Evolutionary conservation across 1,284 basidiomycete species (phyloP), one percentile per base, ranked within the genome.

Genomic region (Rhodofomes roseus): DNA sequence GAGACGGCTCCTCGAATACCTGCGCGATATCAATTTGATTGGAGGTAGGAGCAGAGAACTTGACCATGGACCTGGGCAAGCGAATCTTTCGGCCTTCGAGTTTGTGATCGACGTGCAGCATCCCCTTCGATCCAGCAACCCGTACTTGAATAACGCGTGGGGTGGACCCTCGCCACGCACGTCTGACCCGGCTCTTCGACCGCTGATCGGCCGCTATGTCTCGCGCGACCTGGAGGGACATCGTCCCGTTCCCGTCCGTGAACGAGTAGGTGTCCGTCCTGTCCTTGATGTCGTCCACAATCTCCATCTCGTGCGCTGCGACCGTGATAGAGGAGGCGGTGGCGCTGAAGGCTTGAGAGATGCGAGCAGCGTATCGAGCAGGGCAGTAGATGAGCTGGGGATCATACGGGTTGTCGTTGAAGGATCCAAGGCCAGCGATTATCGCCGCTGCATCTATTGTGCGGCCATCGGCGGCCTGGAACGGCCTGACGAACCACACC

Each of bases 291-390:
- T 90, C 88, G 0, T 63, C 55, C 0, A 78, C 55, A 2, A 43
- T n/a, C 2, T 79, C 57, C 9, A 90, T 77, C 63, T 88, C 80
- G 46, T 84, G 82, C 1, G 79, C 77, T 27, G 79, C 74, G 16
- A 86, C 76, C 23, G 76, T 66, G 18, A 87, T 75, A 0, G 83
- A 81, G 2, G 80, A 76, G 62, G 88, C 85, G 0, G 89, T 90
- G 0, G 88, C 80, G 0, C 88, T 90, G 69, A 91, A 90, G 0
- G 86, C 86, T 68, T 87, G 87, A 2, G 86, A 86, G 37, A 91
- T 77, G n/a, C 89, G 77, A 8, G 89, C 89, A 2, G 82, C 88
- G 70, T 86, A 90, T 48, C 87, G 79, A 25, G 88, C 87, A 2
- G 89, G 87, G 60, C 84, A 87, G 54, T 73, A 73, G 22, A 81